Conservation (phyloP, 805 yeast species). For the Saturnispora sekii region DNA sequence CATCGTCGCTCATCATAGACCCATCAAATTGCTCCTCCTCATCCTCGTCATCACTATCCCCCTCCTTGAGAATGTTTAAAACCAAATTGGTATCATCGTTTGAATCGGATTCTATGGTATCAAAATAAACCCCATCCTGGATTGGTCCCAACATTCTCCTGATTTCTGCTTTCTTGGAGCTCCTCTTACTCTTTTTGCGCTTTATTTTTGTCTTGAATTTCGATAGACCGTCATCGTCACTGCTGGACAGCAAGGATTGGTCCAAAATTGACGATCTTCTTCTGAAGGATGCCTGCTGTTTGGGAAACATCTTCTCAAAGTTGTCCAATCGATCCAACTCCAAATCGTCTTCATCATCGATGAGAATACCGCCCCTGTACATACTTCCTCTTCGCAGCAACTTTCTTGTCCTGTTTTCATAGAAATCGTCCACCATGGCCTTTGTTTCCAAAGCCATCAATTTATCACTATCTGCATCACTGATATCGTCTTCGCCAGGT, state of each 20-base stretch:
- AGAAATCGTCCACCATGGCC: constrained; percentile 32
- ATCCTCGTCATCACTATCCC: constrained; percentile 48
- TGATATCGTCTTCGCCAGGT: constrained; percentile 4
- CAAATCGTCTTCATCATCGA: constrained; percentile 25
- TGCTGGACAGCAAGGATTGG: constrained; percentile 11
- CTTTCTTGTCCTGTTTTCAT: constrained; percentile 13
- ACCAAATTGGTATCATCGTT: constrained; percentile 11
- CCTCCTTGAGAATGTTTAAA: constrained; percentile 11
- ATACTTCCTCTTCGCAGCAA: constrained; percentile 13
- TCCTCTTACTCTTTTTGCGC: constrained; percentile 5
- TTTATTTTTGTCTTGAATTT: constrained; percentile 3
- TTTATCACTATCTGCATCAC: constrained; percentile 24
- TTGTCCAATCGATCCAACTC: constrained; percentile 18
- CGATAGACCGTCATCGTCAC: constrained; percentile 19
- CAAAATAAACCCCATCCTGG: constrained; percentile 1
- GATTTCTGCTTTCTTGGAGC: constrained; percentile 6
- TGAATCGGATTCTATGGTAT: constrained; percentile 9
- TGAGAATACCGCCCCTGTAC: constrained; percentile 27
- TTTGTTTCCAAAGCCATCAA: constrained; percentile 33
- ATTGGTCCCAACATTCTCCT: constrained; percentile 12
- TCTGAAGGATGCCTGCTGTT: constrained; percentile 12
- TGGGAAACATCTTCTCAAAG: constrained; percentile 15
- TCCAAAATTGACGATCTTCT: constrained; percentile 43
- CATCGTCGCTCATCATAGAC: constrained; percentile 56
- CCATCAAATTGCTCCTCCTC: constrained; percentile 61